Conservation (phyloP, 2,329 filamentous ascomycete species). For the Penicillium sp. region DNA sequence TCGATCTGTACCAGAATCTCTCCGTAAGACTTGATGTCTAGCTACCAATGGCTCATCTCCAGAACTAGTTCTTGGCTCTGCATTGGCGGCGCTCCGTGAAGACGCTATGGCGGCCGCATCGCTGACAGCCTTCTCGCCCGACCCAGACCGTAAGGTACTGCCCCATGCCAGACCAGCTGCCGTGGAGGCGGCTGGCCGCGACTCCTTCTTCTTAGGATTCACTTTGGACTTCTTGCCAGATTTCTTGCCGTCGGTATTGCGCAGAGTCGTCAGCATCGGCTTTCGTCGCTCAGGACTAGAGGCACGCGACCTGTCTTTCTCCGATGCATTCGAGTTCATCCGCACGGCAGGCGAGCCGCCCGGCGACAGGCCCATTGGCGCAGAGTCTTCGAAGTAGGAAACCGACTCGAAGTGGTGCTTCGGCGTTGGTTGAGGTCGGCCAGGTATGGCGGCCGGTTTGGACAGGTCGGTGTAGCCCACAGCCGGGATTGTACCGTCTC, state of each 20-base stretch:
- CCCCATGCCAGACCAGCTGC: constrained; percentile 65
- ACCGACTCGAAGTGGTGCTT: constrained; percentile 23
- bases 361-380: constrained; percentile 10
- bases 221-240: constrained; percentile 45
- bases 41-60: constrained; percentile 24
- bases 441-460: constrained; percentile 64
- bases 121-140: constrained; percentile 27
- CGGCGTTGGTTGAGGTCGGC: constrained; percentile 31
- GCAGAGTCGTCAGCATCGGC: constrained; percentile 58
- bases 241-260: constrained; percentile 49
- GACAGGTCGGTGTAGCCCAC: constrained; percentile 79
- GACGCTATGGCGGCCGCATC: constrained; percentile 32
- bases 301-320: constrained; percentile 53
- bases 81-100: constrained; percentile 28
- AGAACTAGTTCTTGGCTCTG: constrained; percentile 20
- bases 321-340: constrained; percentile 30
- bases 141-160: constrained; percentile 32
- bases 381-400: constrained; percentile 13
- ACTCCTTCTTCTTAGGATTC: constrained; percentile 38
- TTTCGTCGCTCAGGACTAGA: constrained; percentile 63
- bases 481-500: constrained; percentile 77
- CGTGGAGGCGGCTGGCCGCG: constrained; percentile 59
- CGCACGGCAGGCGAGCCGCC: constrained; percentile 21
- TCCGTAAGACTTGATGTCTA: constrained; percentile 1
- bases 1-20: constrained; percentile 11